Conservation (phyloP, 2,329 filamentous ascomycete species). For the Cladosporium sphaerospermum region DNA sequence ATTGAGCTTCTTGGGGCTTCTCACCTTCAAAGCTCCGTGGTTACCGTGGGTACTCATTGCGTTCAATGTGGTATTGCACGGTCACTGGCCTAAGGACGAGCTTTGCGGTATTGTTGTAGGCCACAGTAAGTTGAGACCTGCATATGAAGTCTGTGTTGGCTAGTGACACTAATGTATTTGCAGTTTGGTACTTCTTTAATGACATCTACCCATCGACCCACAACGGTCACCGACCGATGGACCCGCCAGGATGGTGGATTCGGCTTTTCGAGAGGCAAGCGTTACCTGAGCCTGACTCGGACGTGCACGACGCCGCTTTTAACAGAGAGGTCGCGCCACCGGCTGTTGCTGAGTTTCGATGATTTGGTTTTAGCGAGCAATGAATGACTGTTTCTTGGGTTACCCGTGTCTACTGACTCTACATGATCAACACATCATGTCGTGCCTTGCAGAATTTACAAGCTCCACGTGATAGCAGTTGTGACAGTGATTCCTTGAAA, state of each 20-base stretch:
- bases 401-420: not conserved
- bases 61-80: conserved; percentile 87
- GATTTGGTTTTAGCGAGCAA: not conserved
- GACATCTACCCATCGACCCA: conserved; percentile 94
- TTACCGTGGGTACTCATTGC: conserved; percentile 92
- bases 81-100: conserved; percentile 86
- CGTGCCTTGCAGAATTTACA: too few species aligned
- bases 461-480: too few species aligned
- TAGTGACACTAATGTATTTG: conserved; percentile 6
- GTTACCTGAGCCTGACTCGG: conserved; percentile 18
- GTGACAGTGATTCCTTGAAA: too few species aligned
- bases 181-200: conserved; percentile 93
- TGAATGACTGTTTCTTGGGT: not conserved
- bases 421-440: too few species aligned
- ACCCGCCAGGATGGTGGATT: conserved; percentile 86
- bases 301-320: conserved; percentile 26
- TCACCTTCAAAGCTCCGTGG: conserved; percentile 91
- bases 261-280: conserved; percentile 62
- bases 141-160: not conserved
- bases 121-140: conserved; percentile 49
- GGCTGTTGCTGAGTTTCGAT: conserved; percentile 21
- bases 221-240: conserved; percentile 74
- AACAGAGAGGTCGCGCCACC: conserved; percentile 26
- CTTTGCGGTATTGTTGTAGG: conserved; percentile 92
- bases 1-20: conserved; percentile 70